Base-by-base conservation (phyloP, 2,329 filamentous ascomycete species). In the Hypomyces perniciosus region DNA sequence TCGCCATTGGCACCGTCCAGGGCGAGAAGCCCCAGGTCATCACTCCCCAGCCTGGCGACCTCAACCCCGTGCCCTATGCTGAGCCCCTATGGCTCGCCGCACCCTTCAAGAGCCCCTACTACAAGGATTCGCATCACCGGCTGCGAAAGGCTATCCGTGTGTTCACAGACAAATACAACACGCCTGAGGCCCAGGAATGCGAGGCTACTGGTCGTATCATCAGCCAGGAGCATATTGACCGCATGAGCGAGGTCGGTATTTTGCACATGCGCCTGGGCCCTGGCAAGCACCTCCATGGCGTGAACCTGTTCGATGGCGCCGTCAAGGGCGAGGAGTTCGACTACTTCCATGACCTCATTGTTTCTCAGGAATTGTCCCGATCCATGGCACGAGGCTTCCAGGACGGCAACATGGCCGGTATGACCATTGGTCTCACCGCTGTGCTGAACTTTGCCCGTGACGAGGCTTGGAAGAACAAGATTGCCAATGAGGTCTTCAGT, bases 381-480 rank as follows among this genome's bases (percentile, higher is more conserved):
- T 74, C 80, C 6, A 88, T 86, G 65, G 83, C 86, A 29, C 74
- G 88, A 60, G 90, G 89, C 1, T 95, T 93, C 70, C 84, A 89
- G 66, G 90, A 95, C 65, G 90, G 88, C 4, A 91, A 90, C 69
- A 82, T 95, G 80, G 85, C 88, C 2, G 89, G 90, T 47, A 90
- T 95, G 86, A 84, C 84, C 29, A 95, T 95, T 58, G 83, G 83
- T 37, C 71, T 95, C 56, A 88, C 89, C 1, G 88, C 88, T 8
- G 81, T 95, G 27, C 78, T 90, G 63, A 85, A 92, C 72, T 95
- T 85, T 76, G 80, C 87, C 66, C 81, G 79, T 46, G 79, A 92
- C 61, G 73, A 81, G 50, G 72, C 72, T 39, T 78, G 88, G 60
- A 84, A 84, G 70, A 77, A 84, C 59, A 76, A 76, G 48, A 76